These are phyloP conservation scores for Canavalia ensiformis DNA, from an alignment of 306 rosid genomes.

Conservation along the genomic window DNA sequence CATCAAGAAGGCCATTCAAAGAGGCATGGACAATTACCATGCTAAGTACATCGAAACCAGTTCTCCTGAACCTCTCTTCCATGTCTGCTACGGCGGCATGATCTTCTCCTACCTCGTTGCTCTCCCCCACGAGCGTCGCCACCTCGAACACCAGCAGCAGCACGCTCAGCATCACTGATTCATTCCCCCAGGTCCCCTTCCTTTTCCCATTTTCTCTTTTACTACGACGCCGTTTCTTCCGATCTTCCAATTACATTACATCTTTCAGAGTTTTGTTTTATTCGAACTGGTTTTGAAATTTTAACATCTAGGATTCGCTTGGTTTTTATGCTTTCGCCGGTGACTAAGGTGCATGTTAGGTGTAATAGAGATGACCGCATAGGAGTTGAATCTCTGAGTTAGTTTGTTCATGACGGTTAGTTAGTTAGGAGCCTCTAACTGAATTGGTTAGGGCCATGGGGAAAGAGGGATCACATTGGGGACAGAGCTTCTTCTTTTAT, in stretches of 20 bases:
- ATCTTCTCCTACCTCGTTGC: constrained; percentile 76
- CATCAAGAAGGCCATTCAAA: constrained; percentile 58
- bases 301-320: too few relatives aligned
- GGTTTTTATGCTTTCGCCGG: too few relatives aligned
- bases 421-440: too few relatives aligned
- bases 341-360: neutral
- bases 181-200: neutral
- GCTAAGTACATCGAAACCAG: constrained; percentile 81
- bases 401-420: too few relatives aligned
- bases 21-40: constrained; percentile 72
- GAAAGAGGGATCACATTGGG: neutral
- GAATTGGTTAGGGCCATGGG: too few relatives aligned
- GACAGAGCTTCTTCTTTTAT: neutral
- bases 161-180: constrained; percentile 70
- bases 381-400: too few relatives aligned
- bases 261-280: neutral
- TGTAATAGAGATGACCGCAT: too few relatives aligned
- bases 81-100: constrained; percentile 85
- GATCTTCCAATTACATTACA: neutral
- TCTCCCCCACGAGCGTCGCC: constrained; percentile 88
- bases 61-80: constrained; percentile 66
- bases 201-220: too few relatives aligned
- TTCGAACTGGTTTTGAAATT: neutral
- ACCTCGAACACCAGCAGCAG: constrained; percentile 68
- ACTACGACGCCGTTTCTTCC: neutral